phyloP scores from a whole-genome alignment of 169 alveolate genomes.

The Perkinsus chesapeaki region DNA sequence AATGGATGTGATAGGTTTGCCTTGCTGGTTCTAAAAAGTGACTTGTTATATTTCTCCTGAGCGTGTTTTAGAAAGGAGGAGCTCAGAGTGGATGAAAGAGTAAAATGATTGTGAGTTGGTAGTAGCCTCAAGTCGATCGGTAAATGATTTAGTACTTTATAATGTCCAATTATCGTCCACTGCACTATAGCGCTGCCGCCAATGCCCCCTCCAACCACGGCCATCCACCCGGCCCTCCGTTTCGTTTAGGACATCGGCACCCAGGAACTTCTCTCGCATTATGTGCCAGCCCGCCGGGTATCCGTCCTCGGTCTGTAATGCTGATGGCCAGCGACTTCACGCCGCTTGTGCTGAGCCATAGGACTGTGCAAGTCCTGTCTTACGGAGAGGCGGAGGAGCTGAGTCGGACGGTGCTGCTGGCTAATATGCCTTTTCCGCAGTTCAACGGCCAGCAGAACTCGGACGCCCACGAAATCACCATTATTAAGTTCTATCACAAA shows the following conservation, averaged over 20 bases:
- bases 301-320: neutral
- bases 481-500: neutral
- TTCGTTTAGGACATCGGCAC: too few species aligned
- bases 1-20: too few species aligned
- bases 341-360: neutral
- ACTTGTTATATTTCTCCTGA: too few species aligned
- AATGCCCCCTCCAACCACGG: neutral
- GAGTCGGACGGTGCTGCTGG: neutral
- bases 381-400: neutral
- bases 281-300: too few species aligned
- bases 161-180: neutral
- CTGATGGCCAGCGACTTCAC: neutral
- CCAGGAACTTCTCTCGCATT: too few species aligned
- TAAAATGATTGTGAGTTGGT: too few species aligned
- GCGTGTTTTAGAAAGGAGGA: too few species aligned
- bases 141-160: neutral
- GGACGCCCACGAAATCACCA: neutral
- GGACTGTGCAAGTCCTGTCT: neutral
- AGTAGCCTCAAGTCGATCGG: too few species aligned
- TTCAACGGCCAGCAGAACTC: neutral
- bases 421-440: neutral
- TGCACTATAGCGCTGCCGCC: neutral
- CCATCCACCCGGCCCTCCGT: too few species aligned
- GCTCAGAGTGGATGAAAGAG: too few species aligned
- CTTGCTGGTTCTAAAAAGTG: too few species aligned